Evolutionary conservation across 805 yeast species (phyloP).

Genomic region (Starmerella etchellsii): DNA sequence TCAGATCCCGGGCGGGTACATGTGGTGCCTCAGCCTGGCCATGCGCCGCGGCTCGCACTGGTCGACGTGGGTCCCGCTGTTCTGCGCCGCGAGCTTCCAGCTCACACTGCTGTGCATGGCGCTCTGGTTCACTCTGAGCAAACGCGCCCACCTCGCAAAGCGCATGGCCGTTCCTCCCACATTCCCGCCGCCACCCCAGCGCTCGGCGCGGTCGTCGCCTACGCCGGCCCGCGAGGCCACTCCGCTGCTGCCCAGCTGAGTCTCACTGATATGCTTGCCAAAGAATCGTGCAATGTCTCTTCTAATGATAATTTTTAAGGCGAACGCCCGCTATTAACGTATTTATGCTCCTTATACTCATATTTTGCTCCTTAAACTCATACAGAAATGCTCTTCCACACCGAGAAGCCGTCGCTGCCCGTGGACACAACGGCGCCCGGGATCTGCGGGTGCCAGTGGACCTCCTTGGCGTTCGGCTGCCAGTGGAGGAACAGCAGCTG

Average conservation of each 20-base stretch:
- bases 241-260: conserved; percentile 1
- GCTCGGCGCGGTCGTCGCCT: background rate
- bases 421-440: conserved; percentile 93
- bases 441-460: conserved; percentile 93
- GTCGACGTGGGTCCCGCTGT: conserved; percentile 77
- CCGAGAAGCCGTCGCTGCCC: conserved; percentile 85
- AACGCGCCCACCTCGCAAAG: conserved; percentile 4
- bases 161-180: conserved; percentile 4
- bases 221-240: background rate
- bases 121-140: conserved; percentile 31
- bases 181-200: no score
- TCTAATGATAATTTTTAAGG: no score
- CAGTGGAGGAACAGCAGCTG: conserved; percentile 93
- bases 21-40: conserved; percentile 64
- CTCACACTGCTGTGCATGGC: conserved; percentile 51
- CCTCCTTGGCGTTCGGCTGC: conserved; percentile 96
- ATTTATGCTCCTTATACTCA: no score
- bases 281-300: no score
- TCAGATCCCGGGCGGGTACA: conserved; percentile 80
- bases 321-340: background rate
- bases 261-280: background rate
- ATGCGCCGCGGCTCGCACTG: conserved; percentile 65
- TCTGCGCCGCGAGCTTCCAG: conserved; percentile 59
- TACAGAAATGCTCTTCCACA: conserved; percentile 95
- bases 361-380: conserved; percentile 25